Percentiles rank a stretch among this genome's conserved stretches.
These are phyloP conservation scores for Diaporthe sp. DNA, from an alignment of 2,329 filamentous ascomycete species.

Conservation along the genomic window DNA sequence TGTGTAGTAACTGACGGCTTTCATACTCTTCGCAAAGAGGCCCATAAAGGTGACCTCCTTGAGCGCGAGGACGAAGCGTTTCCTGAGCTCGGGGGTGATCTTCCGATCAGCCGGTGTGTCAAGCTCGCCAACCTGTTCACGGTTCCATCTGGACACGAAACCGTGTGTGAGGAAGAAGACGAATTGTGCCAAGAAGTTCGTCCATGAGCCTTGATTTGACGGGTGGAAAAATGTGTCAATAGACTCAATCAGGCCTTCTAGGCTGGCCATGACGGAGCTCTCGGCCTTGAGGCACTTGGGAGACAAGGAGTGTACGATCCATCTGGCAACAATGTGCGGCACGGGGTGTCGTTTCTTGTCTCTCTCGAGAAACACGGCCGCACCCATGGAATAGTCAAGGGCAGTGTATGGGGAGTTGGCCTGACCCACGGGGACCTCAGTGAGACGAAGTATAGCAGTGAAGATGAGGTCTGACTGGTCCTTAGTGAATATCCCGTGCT, in stretches of 20 bases:
- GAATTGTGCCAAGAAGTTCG: conserved; percentile 87
- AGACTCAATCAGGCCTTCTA: conserved; percentile 93
- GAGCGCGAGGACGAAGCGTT: conserved; percentile 87
- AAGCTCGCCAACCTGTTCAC: conserved; percentile 92
- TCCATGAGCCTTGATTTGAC: conserved; percentile 94
- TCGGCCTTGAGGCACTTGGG: conserved; percentile 81
- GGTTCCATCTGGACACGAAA: conserved; percentile 97
- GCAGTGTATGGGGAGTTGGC: conserved; percentile 91
- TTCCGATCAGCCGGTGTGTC: conserved; percentile 83
- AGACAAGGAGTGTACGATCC: conserved; percentile 93
- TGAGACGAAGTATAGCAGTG: conserved; percentile 86
- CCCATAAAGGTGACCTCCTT: conserved; percentile 98
- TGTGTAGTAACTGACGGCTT: conserved; percentile 91
- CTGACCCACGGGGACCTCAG: conserved; percentile 97
- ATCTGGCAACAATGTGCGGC: conserved; percentile 90
- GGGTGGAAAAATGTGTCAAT: conserved; percentile 99
- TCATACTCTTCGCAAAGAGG: conserved; percentile 94
- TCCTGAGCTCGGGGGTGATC: conserved; percentile 84
- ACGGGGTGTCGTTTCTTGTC: conserved; percentile 94
- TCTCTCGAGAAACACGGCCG: conserved; percentile 88
- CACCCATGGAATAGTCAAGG: conserved; percentile 84
- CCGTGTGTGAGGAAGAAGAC: conserved; percentile 94
- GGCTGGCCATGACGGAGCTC: conserved; percentile 82
- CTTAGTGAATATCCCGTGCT: conserved; percentile 90
- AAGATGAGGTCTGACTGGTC: conserved; percentile 95